Evolutionary conservation across 2,329 filamentous ascomycete species (phyloP).

Genomic region (Alternaria viburni): DNA sequence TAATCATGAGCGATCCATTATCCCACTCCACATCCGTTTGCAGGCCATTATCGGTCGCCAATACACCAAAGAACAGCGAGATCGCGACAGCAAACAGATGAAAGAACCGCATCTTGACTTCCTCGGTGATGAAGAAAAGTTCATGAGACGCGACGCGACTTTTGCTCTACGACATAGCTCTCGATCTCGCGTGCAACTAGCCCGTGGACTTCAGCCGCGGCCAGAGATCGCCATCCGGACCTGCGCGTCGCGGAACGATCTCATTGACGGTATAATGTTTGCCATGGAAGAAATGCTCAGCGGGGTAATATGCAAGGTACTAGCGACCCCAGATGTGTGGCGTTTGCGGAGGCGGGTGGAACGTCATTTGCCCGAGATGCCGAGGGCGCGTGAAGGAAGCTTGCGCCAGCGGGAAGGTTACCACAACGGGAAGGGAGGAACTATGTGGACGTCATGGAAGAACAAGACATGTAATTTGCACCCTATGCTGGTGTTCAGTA

Average conservation of each 20-base stretch:
- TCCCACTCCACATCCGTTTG: slow-evolving; percentile 58
- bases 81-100: slow-evolving; percentile 10
- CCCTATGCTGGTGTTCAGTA: background rate
- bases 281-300: slow-evolving; percentile 2
- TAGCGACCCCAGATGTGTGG: background rate
- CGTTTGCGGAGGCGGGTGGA: slow-evolving; percentile 2
- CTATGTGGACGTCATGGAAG: background rate
- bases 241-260: background rate
- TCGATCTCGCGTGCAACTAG: background rate
- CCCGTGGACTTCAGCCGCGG: background rate
- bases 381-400: background rate
- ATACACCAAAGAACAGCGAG: slow-evolving; percentile 15
- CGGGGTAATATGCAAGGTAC: slow-evolving; percentile 15
- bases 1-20: slow-evolving; percentile 58
- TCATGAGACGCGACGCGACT: background rate
- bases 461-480: background rate
- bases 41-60: slow-evolving; percentile 37
- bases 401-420: background rate
- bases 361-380: slow-evolving; percentile 5
- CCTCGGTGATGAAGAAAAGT: background rate
- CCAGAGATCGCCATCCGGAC: background rate
- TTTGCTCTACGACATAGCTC: background rate
- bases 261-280: slow-evolving; percentile 18
- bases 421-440: background rate
- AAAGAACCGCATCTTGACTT: slow-evolving; percentile 15